These are phyloP conservation scores for Tubosaeta sp. DNA, from an alignment of 768 basidiomycete species.

Conservation along the genomic window DNA sequence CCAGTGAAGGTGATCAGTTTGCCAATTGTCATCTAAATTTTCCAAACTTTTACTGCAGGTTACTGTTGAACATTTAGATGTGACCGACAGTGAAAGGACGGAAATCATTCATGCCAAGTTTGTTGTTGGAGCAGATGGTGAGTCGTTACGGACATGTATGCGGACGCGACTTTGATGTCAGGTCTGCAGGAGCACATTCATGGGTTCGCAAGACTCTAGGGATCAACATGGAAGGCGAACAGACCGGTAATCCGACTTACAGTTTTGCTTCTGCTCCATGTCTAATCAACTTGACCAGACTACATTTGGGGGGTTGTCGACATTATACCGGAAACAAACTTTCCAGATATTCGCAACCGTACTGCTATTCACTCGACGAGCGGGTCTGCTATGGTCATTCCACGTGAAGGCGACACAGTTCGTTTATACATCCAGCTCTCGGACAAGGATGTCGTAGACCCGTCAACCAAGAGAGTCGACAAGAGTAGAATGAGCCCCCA, in stretches of 20 bases:
- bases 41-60: constrained; percentile 12
- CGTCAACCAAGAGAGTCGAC: constrained; percentile 47
- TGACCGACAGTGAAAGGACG: constrained; percentile 29
- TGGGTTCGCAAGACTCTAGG: constrained; percentile 45
- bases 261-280: not conserved
- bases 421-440: constrained; percentile 69
- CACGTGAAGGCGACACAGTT: constrained; percentile 63
- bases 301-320: constrained; percentile 85
- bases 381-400: constrained; percentile 71
- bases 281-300: constrained; percentile 36
- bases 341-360: constrained; percentile 70
- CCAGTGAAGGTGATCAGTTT: constrained; percentile 26
- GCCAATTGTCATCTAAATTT: not conserved
- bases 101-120: constrained; percentile 33
- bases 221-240: constrained; percentile 45
- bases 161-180: not conserved
- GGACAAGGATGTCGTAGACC: constrained; percentile 42
- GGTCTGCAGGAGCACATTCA: constrained; percentile 37
- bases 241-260: constrained; percentile 31
- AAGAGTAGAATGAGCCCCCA: constrained; percentile 47
- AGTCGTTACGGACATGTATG: not conserved
- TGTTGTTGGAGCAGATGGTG: constrained; percentile 35
- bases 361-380: constrained; percentile 63
- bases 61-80: constrained; percentile 19
- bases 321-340: constrained; percentile 63